A percentile compares a stretch with the other conserved stretches of the same genome.
Evolutionary conservation across 2,329 filamentous ascomycete genomes (phyloP).

Genomic region (Monosporascus sp.): DNA sequence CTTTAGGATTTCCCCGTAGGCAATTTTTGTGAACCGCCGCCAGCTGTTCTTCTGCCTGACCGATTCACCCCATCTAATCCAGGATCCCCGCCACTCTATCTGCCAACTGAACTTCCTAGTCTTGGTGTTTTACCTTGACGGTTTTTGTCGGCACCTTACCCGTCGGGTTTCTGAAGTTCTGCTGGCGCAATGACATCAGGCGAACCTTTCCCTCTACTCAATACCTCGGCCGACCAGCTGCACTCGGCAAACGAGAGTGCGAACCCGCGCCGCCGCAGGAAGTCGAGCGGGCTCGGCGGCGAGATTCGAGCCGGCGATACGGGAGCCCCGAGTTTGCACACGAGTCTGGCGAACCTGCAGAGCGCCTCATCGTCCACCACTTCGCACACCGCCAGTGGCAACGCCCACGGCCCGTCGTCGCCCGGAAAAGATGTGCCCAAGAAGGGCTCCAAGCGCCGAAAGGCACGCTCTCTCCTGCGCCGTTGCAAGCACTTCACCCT

Average conservation of each 20-base stretch:
- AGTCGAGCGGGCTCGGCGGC: slow-evolving; percentile 49
- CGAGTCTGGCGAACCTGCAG: slow-evolving; percentile 42
- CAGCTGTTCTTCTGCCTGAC: too few species aligned
- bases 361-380: slow-evolving; percentile 15
- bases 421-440: slow-evolving; percentile 26
- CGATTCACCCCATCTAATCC: neutral
- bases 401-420: slow-evolving; percentile 17
- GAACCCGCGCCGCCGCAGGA: slow-evolving; percentile 43
- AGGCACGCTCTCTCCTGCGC: slow-evolving; percentile 47
- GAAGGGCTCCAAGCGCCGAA: slow-evolving; percentile 48
- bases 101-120: slow-evolving; percentile 1
- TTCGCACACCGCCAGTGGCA: slow-evolving; percentile 9
- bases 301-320: slow-evolving; percentile 52
- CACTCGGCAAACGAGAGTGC: slow-evolving; percentile 31
- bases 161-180: neutral
- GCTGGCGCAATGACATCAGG: slow-evolving; percentile 33
- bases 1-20: slow-evolving; percentile 4
- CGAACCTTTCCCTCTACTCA: slow-evolving; percentile 53
- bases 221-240: slow-evolving; percentile 44
- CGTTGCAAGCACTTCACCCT: slow-evolving; percentile 45
- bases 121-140: neutral
- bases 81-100: neutral
- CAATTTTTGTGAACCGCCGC: too few species aligned
- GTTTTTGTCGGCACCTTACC: neutral
- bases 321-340: slow-evolving; percentile 48